Base-by-base conservation (phyloP, 2,329 filamentous ascomycete species). In the Alternaria arborescens region DNA sequence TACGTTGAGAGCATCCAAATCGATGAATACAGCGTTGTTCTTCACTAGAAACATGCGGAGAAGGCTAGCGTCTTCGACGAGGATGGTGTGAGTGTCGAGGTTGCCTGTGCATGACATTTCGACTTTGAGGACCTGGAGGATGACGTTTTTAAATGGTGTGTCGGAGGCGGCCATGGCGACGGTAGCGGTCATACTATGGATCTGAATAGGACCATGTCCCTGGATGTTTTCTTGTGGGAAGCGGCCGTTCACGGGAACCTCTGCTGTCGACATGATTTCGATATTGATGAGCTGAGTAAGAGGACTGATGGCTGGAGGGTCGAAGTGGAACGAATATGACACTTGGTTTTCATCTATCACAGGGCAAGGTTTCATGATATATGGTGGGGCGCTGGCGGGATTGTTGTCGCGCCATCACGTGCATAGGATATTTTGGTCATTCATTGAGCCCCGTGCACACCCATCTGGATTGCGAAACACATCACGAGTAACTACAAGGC, bases 21-120 rank as follows among this genome's bases (percentile, higher is more conserved):
- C 43, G n/a, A 55, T 32, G 32, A 30, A 8, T 16, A 40, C 20
- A 6, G 34, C 28, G 8, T 12, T 16, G 2, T 32, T 2, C 24
- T 20, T 32, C 11, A 32, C 14, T 18, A 22, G n/a, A 30, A 55
- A 55, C 53, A 48, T 55, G 22, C 34, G 32, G 8, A 55, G 53
- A 22, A 55, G n/a, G 14, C 22, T 38, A 16, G 34, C 5, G 18
- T 55, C 34, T 20, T 55, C 34, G 43, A 48, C 20, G 7, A 55
- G 12, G 3, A 55, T 48, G 8, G 30, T 47, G 5, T 40, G 12
- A 18, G 43, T 55, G 32, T 40, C 32, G 11, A 48, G 8, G 43
- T 41, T 28, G 34, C 36, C 36, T 10, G 48, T 52, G 16, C 53
- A 55, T 26, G n/a, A 6, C 32, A 55, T 38, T 26, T 22, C 53